Conservation (phyloP, 2,329 filamentous ascomycete genomes). For the Claviceps citrina region DNA sequence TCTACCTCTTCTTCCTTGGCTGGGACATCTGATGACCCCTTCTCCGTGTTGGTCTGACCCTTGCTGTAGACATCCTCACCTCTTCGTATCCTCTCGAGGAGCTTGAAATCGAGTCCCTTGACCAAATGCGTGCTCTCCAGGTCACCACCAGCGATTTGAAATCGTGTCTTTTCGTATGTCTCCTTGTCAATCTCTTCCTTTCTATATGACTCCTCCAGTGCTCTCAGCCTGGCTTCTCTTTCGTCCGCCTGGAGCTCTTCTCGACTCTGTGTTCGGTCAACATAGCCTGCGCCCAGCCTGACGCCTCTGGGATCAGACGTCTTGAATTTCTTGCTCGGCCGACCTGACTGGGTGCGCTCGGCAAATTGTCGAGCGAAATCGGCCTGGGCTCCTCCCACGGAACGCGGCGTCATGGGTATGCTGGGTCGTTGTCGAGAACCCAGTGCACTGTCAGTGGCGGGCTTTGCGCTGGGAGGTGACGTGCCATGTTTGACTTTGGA, state of each 20-base stretch:
- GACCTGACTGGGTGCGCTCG: conserved; percentile 44
- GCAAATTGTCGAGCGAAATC: conserved; percentile 78
- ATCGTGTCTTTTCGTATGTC: conserved; percentile 60
- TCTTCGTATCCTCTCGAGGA: conserved; percentile 52
- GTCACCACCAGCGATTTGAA: conserved; percentile 71
- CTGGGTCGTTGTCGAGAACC: conserved; percentile 66
- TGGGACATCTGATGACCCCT: conserved; percentile 16
- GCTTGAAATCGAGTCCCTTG: conserved; percentile 77
- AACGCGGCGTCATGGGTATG: conserved; percentile 90
- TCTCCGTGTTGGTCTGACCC: conserved; percentile 9
- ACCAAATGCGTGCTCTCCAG: conserved; percentile 69
- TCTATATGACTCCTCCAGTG: conserved; percentile 69
- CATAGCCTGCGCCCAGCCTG: conserved; percentile 65
- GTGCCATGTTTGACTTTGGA: conserved; percentile 29
- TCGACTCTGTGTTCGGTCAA: conserved; percentile 60
- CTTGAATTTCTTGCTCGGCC: conserved; percentile 57
- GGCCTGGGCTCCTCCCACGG: conserved; percentile 36
- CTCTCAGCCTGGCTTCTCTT: conserved; percentile 51
- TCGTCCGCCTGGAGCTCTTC: conserved; percentile 37
- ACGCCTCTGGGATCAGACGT: conserved; percentile 71
- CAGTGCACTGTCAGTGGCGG: conserved; percentile 32
- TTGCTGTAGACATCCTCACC: conserved; percentile 52
- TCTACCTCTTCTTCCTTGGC: conserved; percentile 33
- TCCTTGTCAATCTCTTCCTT: conserved; percentile 67
- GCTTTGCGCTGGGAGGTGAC: conserved; percentile 19